Base-by-base conservation (phyloP, 1,284 basidiomycete genomes). In the Heimioporus retisporus region DNA sequence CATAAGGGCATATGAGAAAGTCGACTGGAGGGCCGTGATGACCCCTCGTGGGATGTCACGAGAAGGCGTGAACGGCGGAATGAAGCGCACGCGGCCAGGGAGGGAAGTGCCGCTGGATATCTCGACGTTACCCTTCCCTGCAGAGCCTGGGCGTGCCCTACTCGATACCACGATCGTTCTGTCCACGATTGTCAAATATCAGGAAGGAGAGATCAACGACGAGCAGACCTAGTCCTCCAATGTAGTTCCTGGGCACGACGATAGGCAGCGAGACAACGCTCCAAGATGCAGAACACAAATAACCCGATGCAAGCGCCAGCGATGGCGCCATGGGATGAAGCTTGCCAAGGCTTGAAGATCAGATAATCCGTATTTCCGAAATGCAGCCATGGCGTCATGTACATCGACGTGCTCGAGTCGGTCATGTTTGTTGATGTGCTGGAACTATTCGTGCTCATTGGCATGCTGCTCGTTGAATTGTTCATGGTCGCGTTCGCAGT, bases 301-400 rank as follows among this genome's bases (percentile, higher is more conserved):
- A 96, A 82, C 1, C 85, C 90, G 65, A 96, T 84, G 75, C 90
- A 93, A 55, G 93, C 92, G 4, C 92, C 94, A 21, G 86, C 88
- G 40, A 94, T 86, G 1, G 91, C 89, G 42, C 92, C 93, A 16
- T 82, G 71, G 1, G 90, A 89, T 0, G 82, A 83, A 0, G 95
- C 94, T 4, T 80, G 81, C 90, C 92, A 93, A 2, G 84, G 80
- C 68, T 87, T 74, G 82, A 96, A 95, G 79, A 89, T 85, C 6
- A 96, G 83, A 57, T 82, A 80, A 69, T 93, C 92, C 7, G 87
- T 86, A 8, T 81, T 79, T 19, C 84, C 83, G 69, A 93, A 90
- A 73, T 94, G 93, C 28, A 94, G 79, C 76, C 84, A 92, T 1
- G 90, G 87, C 4, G 80, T 82, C 91, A 91, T 81, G 61, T 60